These are phyloP conservation scores for Tulasnella sp. DNA, from an alignment of 768 basidiomycete species.

Conservation along the genomic window DNA sequence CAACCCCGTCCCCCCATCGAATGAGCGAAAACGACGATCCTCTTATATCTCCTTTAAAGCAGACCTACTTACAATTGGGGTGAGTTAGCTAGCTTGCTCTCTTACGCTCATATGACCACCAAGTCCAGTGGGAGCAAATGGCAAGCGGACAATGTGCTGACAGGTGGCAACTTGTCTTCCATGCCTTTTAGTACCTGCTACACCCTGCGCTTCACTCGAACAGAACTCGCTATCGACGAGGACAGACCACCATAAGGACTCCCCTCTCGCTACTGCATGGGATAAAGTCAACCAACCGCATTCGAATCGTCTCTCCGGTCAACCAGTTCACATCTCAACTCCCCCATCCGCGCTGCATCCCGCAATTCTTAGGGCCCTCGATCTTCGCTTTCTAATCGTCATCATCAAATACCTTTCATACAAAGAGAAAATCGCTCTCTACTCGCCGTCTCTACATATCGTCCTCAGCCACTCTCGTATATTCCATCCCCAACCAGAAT, in stretches of 20 bases:
- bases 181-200: neutral
- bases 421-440: no score
- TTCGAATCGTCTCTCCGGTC: neutral
- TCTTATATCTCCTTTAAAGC: constrained; percentile 11
- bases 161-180: neutral
- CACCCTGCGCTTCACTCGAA: neutral
- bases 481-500: neutral
- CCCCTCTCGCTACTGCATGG: neutral
- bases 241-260: constrained; percentile 1
- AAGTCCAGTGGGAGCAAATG: neutral
- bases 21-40: constrained; percentile 13
- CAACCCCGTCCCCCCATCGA: neutral
- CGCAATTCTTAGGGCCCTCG: no score
- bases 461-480: neutral
- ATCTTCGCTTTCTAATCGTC: no score
- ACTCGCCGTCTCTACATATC: neutral
- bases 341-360: neutral
- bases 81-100: neutral
- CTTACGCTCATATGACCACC: no score
- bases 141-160: neutral
- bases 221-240: neutral
- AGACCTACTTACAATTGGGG: constrained; percentile 16
- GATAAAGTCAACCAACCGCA: neutral
- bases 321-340: neutral
- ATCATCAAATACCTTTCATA: no score